phyloP scores from a whole-genome alignment of 495 filamentous ascomycete species.

The Neohortaea acidophila region DNA sequence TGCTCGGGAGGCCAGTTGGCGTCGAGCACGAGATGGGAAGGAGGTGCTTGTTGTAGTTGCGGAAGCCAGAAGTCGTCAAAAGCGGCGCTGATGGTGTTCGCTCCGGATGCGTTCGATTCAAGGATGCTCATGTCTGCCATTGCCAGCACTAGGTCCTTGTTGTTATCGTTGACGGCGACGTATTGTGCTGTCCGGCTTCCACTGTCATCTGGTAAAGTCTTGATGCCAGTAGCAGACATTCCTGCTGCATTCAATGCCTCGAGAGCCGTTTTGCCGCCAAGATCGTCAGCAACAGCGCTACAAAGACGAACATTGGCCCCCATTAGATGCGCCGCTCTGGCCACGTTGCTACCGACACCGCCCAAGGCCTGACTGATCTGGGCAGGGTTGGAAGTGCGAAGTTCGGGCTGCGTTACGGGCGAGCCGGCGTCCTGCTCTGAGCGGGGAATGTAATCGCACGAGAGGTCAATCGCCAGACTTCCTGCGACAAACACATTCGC shows the following conservation, averaged over 20 bases:
- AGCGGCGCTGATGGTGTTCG: slow-evolving; percentile 23
- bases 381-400: slow-evolving; percentile 77
- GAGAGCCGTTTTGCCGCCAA: slow-evolving; percentile 57
- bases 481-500: slow-evolving; percentile 73
- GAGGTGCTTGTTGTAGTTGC: slow-evolving; percentile 37
- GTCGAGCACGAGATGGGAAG: slow-evolving; percentile 65
- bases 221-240: slow-evolving; percentile 49
- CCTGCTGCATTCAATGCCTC: slow-evolving; percentile 43
- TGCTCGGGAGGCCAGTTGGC: slow-evolving; percentile 59
- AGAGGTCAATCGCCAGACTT: slow-evolving; percentile 73
- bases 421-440: slow-evolving; percentile 8
- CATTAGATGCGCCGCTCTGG: slow-evolving; percentile 54
- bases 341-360: slow-evolving; percentile 91
- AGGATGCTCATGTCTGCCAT: slow-evolving; percentile 94
- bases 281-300: slow-evolving; percentile 61
- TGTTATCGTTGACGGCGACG: slow-evolving; percentile 68
- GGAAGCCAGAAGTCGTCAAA: slow-evolving; percentile 41
- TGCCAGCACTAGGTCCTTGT: slow-evolving; percentile 66
- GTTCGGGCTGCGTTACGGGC: slow-evolving; percentile 33
- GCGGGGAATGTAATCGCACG: slow-evolving; percentile 56
- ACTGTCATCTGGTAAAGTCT: slow-evolving; percentile 35
- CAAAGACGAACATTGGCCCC: slow-evolving; percentile 48
- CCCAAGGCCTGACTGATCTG: slow-evolving; percentile 66
- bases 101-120: slow-evolving; percentile 26
- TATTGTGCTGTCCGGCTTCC: slow-evolving; percentile 68